Conservation (phyloP, 495 filamentous ascomycete genomes). For the Hyphodiscus hymeniophilus region DNA sequence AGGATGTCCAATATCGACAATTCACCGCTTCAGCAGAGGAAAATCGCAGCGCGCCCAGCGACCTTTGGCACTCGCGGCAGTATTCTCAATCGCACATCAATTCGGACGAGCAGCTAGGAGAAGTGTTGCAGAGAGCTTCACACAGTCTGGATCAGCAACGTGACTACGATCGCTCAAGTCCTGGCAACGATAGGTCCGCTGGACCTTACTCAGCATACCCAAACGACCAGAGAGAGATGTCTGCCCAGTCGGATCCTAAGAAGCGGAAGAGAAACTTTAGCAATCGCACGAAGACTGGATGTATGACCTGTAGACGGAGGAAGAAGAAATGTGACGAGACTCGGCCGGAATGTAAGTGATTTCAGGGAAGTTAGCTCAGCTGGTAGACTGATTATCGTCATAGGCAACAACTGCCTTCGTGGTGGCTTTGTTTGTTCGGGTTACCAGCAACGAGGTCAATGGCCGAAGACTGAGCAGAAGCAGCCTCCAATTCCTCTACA, state of each 20-base stretch:
- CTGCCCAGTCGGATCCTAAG: conserved; percentile 63
- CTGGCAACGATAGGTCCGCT: conserved; percentile 34
- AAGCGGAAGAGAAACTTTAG: conserved; percentile 84
- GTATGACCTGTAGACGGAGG: conserved; percentile 84
- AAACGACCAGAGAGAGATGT: conserved; percentile 36
- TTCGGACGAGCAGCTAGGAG: conserved; percentile 38
- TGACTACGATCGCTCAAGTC: conserved; percentile 39
- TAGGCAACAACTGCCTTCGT: conserved; percentile 87
- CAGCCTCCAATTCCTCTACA: conserved; percentile 68
- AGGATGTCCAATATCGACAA: conserved; percentile 23
- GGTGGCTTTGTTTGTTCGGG: conserved; percentile 91
- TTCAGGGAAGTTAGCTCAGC: too few relatives aligned
- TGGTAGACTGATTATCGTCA: conserved; percentile 10
- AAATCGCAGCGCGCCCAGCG: conserved; percentile 23
- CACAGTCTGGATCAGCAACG: conserved; percentile 23
- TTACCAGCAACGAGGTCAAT: conserved; percentile 67
- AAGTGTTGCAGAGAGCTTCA: conserved; percentile 21
- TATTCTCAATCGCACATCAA: conserved; percentile 29
- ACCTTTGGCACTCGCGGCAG: conserved; percentile 35
- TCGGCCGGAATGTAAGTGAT: conserved; percentile 77
- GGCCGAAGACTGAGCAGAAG: conserved; percentile 57
- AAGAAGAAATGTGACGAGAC: conserved; percentile 99
- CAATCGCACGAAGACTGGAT: conserved; percentile 95
- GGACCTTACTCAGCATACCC: conserved; percentile 35
- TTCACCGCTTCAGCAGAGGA: conserved; percentile 27